A percentile compares a stretch with the other conserved stretches of the same genome.
phyloP scores from a whole-genome alignment of 495 filamentous ascomycete species.

The Neurospora sublineolata region DNA sequence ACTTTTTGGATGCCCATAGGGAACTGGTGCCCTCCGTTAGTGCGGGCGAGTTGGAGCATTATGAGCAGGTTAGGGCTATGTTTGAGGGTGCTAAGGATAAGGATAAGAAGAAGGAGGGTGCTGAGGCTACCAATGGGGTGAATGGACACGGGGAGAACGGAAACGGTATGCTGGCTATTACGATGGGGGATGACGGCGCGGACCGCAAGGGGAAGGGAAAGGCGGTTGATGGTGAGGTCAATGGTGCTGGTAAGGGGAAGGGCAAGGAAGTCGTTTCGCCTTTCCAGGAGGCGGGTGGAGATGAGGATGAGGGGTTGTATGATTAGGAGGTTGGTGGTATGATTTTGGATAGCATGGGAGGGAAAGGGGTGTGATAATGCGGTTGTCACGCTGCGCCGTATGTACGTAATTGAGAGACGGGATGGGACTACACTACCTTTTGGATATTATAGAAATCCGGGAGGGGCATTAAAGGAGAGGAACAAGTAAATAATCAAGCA shows the following conservation, averaged over 20 bases:
- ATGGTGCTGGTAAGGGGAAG: slow-evolving; percentile 33
- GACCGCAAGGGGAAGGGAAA: slow-evolving; percentile 45
- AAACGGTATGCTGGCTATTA: neutral
- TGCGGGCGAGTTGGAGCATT: slow-evolving; percentile 84
- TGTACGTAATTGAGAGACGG: neutral
- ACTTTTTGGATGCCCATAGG: slow-evolving; percentile 66
- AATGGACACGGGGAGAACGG: neutral
- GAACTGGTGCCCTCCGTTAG: slow-evolving; percentile 92
- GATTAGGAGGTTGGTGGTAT: slow-evolving; percentile 7
- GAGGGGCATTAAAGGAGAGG: neutral
- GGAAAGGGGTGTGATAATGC: neutral
- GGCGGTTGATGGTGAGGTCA: slow-evolving; percentile 11
- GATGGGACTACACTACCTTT: neutral
- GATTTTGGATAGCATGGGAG: neutral
- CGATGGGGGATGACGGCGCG: slow-evolving; percentile 8
- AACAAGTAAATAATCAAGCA: neutral
- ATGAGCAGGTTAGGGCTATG: slow-evolving; percentile 65
- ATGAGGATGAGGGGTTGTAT: slow-evolving; percentile 25
- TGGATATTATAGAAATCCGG: neutral
- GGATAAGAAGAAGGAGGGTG: neutral
- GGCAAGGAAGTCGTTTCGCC: slow-evolving; percentile 33
- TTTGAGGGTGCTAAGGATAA: slow-evolving; percentile 50
- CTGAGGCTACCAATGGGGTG: neutral
- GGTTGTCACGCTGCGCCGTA: neutral
- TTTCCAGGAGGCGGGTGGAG: slow-evolving; percentile 12